Conservation (phyloP, 495 filamentous ascomycete genomes). For the Aspergillus wentii region DNA sequence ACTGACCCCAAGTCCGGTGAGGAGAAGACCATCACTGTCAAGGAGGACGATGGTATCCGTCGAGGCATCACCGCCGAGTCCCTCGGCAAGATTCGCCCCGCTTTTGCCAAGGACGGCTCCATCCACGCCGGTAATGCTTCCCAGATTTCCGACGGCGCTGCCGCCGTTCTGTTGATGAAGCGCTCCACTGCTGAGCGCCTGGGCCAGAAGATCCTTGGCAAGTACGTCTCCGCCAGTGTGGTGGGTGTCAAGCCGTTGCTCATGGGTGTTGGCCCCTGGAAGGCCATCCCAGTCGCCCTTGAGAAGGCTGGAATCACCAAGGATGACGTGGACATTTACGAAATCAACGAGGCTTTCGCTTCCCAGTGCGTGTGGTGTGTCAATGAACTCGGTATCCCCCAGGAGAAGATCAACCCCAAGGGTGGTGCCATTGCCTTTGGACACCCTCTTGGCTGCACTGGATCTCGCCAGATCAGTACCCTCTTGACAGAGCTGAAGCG, state of each 20-base stretch:
- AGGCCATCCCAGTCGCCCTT: conserved; percentile 88
- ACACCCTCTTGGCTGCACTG: conserved; percentile 92
- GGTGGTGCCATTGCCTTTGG: conserved; percentile 98
- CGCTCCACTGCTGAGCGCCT: conserved; percentile 84
- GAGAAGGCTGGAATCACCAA: conserved; percentile 79
- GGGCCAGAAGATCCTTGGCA: conserved; percentile 83
- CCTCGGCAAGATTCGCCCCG: conserved; percentile 82
- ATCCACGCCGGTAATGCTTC: conserved; percentile 96
- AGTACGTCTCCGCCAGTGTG: conserved; percentile 78
- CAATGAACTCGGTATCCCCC: conserved; percentile 76
- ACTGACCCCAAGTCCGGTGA: conserved; percentile 90
- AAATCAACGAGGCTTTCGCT: conserved; percentile 99
- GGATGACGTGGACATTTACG: conserved; percentile 92
- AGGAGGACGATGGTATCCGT: conserved; percentile 82
- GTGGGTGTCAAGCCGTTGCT: conserved; percentile 89
- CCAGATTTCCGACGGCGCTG: conserved; percentile 94
- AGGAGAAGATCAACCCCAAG: conserved; percentile 88
- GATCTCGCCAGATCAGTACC: conserved; percentile 88
- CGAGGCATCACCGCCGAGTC: conserved; percentile 81
- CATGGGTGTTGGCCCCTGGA: conserved; percentile 96
- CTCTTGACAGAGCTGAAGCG: conserved; percentile 83
- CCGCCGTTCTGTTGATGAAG: conserved; percentile 93
- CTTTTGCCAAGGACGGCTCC: conserved; percentile 85
- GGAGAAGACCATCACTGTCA: conserved; percentile 77
- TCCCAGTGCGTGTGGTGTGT: conserved; percentile 92